Percentiles rank a stretch among this genome's conserved stretches.
Conservation (phyloP, 129 eudicot species). For the Flaveria bidentis region DNA sequence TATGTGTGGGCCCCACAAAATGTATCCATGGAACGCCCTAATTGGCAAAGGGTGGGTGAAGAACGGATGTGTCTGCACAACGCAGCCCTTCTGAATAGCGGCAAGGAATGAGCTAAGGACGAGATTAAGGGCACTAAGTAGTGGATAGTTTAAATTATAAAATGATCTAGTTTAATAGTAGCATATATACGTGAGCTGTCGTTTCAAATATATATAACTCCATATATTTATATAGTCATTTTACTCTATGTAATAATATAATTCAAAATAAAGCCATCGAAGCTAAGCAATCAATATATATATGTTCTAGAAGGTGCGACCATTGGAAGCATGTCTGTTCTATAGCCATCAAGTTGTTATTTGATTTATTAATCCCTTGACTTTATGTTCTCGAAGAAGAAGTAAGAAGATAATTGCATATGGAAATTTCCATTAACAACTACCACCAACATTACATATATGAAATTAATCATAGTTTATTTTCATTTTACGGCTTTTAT, state of each 20-base stretch:
- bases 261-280: background rate
- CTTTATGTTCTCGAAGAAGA: constrained; percentile 8
- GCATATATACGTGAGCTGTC: no score
- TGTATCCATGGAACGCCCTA: no score
- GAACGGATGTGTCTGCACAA: no score
- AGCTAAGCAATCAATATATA: background rate
- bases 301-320: constrained; percentile 16
- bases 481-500: background rate
- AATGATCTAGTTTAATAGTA: no score
- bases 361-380: constrained; percentile 22
- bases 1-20: no score
- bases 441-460: constrained; percentile 13
- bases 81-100: no score
- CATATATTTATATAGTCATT: background rate
- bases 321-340: constrained; percentile 18
- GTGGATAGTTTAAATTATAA: no score
- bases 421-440: background rate
- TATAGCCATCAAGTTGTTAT: constrained; percentile 13
- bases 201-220: background rate
- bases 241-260: background rate
- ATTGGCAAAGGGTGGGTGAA: no score
- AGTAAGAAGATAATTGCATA: background rate
- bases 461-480: background rate
- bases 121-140: no score
- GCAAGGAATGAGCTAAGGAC: no score